A percentile compares a stretch with the other conserved stretches of the same genome.
These are phyloP conservation scores for Phialophora macrospora DNA, from an alignment of 2,329 filamentous ascomycete species.

Conservation along the genomic window DNA sequence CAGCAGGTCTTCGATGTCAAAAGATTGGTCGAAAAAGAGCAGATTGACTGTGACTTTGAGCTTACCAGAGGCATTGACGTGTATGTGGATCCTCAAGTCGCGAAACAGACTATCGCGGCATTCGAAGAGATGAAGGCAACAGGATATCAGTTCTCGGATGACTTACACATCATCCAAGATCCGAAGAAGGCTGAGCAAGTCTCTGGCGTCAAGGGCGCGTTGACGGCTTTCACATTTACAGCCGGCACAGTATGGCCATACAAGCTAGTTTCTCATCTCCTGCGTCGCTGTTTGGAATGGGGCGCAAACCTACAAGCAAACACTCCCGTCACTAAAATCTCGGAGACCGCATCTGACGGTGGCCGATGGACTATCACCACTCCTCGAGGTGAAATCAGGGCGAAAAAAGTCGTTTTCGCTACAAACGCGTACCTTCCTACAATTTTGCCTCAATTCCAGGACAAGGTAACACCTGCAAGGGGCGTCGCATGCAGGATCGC, in stretches of 20 bases:
- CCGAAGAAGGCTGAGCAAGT: constrained; percentile 36
- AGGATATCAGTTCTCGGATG: constrained; percentile 40
- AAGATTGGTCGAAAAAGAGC: constrained; percentile 47
- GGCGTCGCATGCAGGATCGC: constrained; percentile 60
- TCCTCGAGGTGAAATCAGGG: constrained; percentile 65
- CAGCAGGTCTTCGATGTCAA: constrained; percentile 49
- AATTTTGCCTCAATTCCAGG: constrained; percentile 70
- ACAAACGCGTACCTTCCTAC: constrained; percentile 84
- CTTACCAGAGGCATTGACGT: constrained; percentile 50
- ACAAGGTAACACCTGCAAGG: constrained; percentile 76
- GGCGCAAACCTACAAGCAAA: constrained; percentile 60
- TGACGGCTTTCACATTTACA: constrained; percentile 44
- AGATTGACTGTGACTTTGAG: constrained; percentile 52
- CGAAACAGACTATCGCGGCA: constrained; percentile 42
- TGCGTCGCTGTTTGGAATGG: constrained; percentile 62
- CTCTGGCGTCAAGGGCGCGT: constrained; percentile 48
- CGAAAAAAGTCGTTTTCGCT: constrained; percentile 71
- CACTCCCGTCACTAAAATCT: constrained; percentile 51
- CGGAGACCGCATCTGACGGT: constrained; percentile 35
- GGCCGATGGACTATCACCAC: constrained; percentile 72
- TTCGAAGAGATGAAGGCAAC: constrained; percentile 42
- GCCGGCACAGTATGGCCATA: constrained; percentile 64
- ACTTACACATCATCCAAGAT: constrained; percentile 38
- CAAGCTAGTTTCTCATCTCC: constrained; percentile 75
- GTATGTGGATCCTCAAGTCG: constrained; percentile 43